A percentile compares a stretch with the other conserved stretches of the same genome.
Conservation (phyloP, 768 basidiomycete genomes). For the Pleurotus citrinopileatus region DNA sequence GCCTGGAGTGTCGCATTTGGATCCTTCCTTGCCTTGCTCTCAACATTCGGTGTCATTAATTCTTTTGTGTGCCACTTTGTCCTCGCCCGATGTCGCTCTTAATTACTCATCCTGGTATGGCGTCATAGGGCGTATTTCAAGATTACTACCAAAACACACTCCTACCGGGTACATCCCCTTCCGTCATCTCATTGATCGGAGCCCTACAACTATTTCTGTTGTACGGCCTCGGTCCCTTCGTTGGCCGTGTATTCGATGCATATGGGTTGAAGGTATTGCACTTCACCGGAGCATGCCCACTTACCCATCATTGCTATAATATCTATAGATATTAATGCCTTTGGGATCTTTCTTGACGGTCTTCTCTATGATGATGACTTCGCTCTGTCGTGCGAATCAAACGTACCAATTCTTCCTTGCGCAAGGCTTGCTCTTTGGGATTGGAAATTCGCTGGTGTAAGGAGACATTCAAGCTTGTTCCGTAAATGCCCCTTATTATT, state of each 20-base stretch:
- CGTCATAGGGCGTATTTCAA: slow-evolving; percentile 23
- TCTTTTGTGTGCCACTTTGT: slow-evolving; percentile 5
- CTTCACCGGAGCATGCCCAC: background rate
- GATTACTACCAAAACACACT: slow-evolving; percentile 21
- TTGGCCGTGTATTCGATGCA: slow-evolving; percentile 23
- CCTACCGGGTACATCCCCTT: slow-evolving; percentile 19
- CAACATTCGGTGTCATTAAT: slow-evolving; percentile 13
- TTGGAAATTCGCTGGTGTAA: slow-evolving; percentile 12
- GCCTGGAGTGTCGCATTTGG: slow-evolving; percentile 12
- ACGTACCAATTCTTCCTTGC: slow-evolving; percentile 13
- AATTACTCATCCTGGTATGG: background rate
- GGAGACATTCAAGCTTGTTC: background rate
- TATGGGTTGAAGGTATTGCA: slow-evolving; percentile 20
- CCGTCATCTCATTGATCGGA: slow-evolving; percentile 24
- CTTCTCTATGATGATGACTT: slow-evolving; percentile 11
- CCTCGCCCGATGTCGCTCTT: no score
- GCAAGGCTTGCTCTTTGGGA: slow-evolving; percentile 12
- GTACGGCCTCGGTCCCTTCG: slow-evolving; percentile 20
- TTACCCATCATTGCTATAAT: background rate
- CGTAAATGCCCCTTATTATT: background rate
- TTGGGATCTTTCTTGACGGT: slow-evolving; percentile 10
- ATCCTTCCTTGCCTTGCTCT: slow-evolving; percentile 10
- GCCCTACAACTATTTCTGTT: slow-evolving; percentile 22
- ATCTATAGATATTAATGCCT: slow-evolving; percentile 7
- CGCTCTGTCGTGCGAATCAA: slow-evolving; percentile 11